Conservation (phyloP, 371 early-diverging fungal genomes). For the Mucor racemosus region DNA sequence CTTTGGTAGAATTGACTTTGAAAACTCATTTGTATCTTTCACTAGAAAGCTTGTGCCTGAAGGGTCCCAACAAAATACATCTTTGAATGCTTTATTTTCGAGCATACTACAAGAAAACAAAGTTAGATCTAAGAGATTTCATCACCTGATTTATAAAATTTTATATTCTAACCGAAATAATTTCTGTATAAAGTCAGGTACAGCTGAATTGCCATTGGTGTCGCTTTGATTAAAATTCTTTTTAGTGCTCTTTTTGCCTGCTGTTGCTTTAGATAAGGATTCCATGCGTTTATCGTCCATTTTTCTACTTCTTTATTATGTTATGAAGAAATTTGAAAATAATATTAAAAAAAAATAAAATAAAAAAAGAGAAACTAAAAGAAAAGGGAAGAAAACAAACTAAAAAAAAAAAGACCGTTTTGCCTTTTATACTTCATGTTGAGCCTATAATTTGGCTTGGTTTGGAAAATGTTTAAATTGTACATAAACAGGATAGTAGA, state of each 20-base stretch:
- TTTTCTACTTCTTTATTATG: background rate
- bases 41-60: conserved; percentile 88
- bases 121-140: background rate
- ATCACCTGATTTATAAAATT: conserved; percentile 9
- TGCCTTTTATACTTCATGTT: background rate
- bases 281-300: background rate
- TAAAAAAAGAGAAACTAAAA: background rate
- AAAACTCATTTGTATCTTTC: conserved; percentile 76
- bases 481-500: background rate
- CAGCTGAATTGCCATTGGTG: conserved; percentile 11
- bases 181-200: conserved; percentile 56
- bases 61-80: conserved; percentile 77
- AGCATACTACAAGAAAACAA: conserved; percentile 56
- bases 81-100: conserved; percentile 66
- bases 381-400: background rate
- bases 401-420: conserved; percentile 13
- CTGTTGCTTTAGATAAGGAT: background rate
- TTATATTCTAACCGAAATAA: conserved; percentile 42
- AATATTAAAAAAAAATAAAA: background rate
- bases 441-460: background rate
- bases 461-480: conserved; percentile 2
- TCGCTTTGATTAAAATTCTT: conserved; percentile 14
- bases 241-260: conserved; percentile 8
- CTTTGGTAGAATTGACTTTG: conserved; percentile 74
- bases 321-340: background rate